Conservation (phyloP, 2,329 filamentous ascomycete genomes). For the Beauveria australis region DNA sequence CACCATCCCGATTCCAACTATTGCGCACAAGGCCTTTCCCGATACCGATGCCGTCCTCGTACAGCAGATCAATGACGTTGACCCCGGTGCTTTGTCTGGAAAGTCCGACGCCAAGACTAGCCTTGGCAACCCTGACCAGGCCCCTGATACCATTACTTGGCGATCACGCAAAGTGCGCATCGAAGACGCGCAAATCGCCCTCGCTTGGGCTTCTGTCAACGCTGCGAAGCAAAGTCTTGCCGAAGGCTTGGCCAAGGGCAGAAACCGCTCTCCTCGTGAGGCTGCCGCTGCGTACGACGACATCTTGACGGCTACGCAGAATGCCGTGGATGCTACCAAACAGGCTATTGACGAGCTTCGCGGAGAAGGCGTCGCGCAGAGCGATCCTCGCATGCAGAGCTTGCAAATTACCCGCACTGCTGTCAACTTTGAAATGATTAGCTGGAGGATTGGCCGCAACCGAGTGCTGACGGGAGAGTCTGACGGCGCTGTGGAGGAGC, state of each 20-base stretch:
- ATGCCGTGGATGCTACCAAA: constrained; percentile 89
- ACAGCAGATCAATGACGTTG: constrained; percentile 59
- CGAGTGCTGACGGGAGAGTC: constrained; percentile 75
- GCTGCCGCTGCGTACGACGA: constrained; percentile 84
- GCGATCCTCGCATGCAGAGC: constrained; percentile 82
- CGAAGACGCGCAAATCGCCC: constrained; percentile 85
- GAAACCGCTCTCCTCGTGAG: constrained; percentile 47
- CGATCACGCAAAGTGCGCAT: constrained; percentile 77
- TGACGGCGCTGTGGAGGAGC: constrained; percentile 61
- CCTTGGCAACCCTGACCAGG: constrained; percentile 41
- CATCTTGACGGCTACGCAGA: constrained; percentile 82
- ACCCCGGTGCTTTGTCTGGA: constrained; percentile 37
- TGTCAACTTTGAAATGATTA: constrained; percentile 88
- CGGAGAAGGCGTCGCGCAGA: constrained; percentile 73
- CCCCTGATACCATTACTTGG: constrained; percentile 76
- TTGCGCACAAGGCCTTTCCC: constrained; percentile 74
- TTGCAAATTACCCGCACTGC: constrained; percentile 87
- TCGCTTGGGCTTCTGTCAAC: constrained; percentile 66
- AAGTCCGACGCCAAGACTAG: constrained; percentile 40
- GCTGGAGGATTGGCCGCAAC: constrained; percentile 91
- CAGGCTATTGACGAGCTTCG: constrained; percentile 84
- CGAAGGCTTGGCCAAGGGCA: constrained; percentile 36
- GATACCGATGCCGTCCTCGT: constrained; percentile 54
- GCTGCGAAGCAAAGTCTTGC: constrained; percentile 42
- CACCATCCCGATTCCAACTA: constrained; percentile 69